Conservation (phyloP, 2,329 filamentous ascomycete genomes). For the Fusarium caatingaense region DNA sequence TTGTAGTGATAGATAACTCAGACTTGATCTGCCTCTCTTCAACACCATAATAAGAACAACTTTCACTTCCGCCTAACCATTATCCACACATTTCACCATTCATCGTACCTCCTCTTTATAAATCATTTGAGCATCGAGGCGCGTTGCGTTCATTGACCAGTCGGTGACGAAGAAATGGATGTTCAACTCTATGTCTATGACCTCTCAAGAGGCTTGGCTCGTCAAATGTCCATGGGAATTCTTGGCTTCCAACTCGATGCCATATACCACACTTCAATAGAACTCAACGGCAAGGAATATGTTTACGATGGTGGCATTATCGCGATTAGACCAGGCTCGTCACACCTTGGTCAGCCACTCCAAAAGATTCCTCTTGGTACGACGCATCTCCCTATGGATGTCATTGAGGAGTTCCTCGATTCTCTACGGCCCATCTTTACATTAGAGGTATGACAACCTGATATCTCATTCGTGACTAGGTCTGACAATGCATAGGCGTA, state of each 20-base stretch:
- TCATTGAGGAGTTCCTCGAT: constrained; percentile 88
- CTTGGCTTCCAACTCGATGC: constrained; percentile 80
- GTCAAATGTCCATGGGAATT: constrained; percentile 64
- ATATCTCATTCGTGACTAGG: background rate
- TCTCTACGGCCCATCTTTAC: constrained; percentile 87
- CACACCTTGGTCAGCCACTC: constrained; percentile 88
- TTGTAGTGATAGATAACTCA: background rate
- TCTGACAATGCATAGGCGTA: constrained; percentile 70
- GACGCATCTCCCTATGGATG: constrained; percentile 81
- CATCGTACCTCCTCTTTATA: background rate
- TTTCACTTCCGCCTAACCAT: background rate
- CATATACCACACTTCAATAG: constrained; percentile 93
- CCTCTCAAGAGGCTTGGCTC: constrained; percentile 72
- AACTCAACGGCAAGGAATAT: constrained; percentile 87
- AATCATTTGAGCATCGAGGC: background rate
- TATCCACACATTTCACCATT: background rate
- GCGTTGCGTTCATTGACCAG: background rate
- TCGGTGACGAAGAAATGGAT: constrained; percentile 65
- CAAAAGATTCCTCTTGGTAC: constrained; percentile 78
- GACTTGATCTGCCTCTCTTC: background rate
- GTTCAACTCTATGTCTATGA: constrained; percentile 84
- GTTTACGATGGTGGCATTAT: constrained; percentile 91
- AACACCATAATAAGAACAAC: constrained; percentile 1
- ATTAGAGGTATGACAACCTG: constrained; percentile 65
- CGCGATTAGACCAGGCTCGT: constrained; percentile 80